Conservation (phyloP, 2,329 filamentous ascomycete genomes). For the Botrytis tulipae region DNA sequence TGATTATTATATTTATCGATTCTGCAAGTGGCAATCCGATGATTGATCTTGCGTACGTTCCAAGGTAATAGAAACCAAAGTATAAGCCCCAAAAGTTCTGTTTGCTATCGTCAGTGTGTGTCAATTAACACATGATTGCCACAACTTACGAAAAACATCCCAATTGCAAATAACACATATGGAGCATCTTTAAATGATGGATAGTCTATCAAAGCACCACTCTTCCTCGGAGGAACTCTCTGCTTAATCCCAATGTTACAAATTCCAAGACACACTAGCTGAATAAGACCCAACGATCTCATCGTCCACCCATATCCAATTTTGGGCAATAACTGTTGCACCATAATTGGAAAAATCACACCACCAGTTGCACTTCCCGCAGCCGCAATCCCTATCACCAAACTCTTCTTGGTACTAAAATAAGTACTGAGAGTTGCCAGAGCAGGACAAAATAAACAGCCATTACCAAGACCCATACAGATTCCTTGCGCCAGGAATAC, state of each 20-base stretch:
- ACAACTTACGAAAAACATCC: conserved; percentile 41
- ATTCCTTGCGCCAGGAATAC: conserved; percentile 47
- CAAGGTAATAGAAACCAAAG: conserved; percentile 43
- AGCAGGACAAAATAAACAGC: conserved; percentile 43
- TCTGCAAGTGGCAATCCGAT: conserved; percentile 42
- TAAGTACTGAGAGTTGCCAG: conserved; percentile 44
- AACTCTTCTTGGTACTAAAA: conserved; percentile 41
- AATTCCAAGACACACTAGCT: conserved; percentile 40
- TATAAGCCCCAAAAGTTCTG: conserved; percentile 46
- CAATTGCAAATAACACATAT: conserved; percentile 47
- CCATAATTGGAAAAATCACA: conserved; percentile 46
- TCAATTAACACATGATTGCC: conserved; percentile 5
- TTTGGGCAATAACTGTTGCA: conserved; percentile 42
- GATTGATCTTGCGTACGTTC: conserved; percentile 41
- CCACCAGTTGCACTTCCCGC: conserved; percentile 43
- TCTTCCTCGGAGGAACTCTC: conserved; percentile 43
- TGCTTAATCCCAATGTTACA: conserved; percentile 43
- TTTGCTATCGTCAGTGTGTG: neutral
- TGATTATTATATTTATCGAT: conserved; percentile 50
- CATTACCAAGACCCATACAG: conserved; percentile 44
- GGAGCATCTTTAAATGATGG: conserved; percentile 45
- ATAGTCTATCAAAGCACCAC: conserved; percentile 46
- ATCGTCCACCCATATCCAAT: conserved; percentile 49
- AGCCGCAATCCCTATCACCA: conserved; percentile 43
- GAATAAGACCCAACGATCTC: conserved; percentile 47